phyloP scores from a whole-genome alignment of 345 rosid genomes.

The Gynandropsis gynandra region DNA sequence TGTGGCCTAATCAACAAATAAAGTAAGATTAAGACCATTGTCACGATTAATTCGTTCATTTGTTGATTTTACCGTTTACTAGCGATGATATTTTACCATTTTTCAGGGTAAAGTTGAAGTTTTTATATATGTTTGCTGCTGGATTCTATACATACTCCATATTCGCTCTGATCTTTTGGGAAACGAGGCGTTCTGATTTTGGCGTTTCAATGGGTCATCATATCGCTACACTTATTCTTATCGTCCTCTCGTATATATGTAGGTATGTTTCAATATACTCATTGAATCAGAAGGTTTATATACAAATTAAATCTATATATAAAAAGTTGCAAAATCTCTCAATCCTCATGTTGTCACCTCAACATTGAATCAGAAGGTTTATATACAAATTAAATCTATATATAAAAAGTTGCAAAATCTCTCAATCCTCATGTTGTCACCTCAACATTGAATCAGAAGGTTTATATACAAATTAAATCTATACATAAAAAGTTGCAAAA shows the following conservation, averaged over 20 bases:
- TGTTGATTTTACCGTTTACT: not conserved
- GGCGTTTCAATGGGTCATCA: constrained; percentile 99
- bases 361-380: too few species aligned
- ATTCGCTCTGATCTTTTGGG: constrained; percentile 95
- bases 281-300: not conserved
- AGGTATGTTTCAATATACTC: constrained; percentile 35
- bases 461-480: too few species aligned
- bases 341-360: too few species aligned
- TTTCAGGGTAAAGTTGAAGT: constrained; percentile 87
- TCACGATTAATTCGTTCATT: not conserved
- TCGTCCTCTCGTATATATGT: constrained; percentile 74
- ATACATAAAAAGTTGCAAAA: too few species aligned
- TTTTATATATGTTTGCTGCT: constrained; percentile 76
- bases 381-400: too few species aligned
- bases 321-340: too few species aligned
- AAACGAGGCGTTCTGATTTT: constrained; percentile 97
- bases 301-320: too few species aligned
- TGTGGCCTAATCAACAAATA: constrained; percentile 85
- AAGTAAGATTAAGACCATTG: constrained; percentile 42
- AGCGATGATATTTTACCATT: constrained; percentile 1
- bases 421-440: too few species aligned
- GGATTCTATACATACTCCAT: constrained; percentile 97
- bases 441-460: too few species aligned
- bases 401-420: too few species aligned
- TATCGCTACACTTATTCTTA: constrained; percentile 68